Evolutionary conservation across 345 rosid genomes (phyloP).

Genomic region (Rhodamnia rubescens): DNA sequence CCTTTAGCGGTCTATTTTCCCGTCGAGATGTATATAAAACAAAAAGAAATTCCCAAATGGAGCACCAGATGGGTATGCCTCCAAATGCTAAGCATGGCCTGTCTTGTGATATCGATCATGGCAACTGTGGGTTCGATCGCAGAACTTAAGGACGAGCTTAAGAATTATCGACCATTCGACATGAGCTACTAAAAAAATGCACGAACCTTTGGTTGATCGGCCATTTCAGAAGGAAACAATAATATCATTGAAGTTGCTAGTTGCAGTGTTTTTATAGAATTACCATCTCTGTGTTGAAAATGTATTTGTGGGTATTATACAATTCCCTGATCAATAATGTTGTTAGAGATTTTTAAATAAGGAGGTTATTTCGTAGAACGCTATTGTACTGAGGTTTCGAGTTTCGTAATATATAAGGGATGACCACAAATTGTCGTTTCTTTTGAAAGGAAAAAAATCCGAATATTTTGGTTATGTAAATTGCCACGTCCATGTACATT

Average conservation of each 20-base stretch:
- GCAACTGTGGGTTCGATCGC: slow-evolving; percentile 34
- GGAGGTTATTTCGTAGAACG: neutral
- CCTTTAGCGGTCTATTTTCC: slow-evolving; percentile 49
- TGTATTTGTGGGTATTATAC: neutral
- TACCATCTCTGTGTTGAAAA: neutral
- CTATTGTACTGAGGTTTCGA: no score
- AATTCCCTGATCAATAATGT: neutral
- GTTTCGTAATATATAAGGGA: no score
- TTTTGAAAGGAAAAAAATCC: neutral
- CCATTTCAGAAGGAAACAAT: neutral
- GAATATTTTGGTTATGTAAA: neutral
- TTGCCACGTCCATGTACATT: neutral
- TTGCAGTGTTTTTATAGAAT: rapidly evolving
- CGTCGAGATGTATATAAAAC: slow-evolving; percentile 41
- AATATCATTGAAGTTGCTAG: neutral
- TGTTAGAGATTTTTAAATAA: neutral
- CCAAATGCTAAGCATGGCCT: slow-evolving; percentile 27
- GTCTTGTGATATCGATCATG: slow-evolving; percentile 26
- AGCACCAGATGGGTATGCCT: slow-evolving; percentile 44
- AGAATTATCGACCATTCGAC: slow-evolving; percentile 27
- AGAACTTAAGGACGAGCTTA: slow-evolving; percentile 25
- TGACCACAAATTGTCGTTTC: neutral
- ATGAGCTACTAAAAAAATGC: slow-evolving; percentile 1
- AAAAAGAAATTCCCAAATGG: slow-evolving; percentile 35
- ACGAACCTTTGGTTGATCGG: neutral